Percentiles rank a stretch among this genome's conserved stretches.
Conservation (phyloP, 2,329 filamentous ascomycete genomes). For the Aspergillus sp. region DNA sequence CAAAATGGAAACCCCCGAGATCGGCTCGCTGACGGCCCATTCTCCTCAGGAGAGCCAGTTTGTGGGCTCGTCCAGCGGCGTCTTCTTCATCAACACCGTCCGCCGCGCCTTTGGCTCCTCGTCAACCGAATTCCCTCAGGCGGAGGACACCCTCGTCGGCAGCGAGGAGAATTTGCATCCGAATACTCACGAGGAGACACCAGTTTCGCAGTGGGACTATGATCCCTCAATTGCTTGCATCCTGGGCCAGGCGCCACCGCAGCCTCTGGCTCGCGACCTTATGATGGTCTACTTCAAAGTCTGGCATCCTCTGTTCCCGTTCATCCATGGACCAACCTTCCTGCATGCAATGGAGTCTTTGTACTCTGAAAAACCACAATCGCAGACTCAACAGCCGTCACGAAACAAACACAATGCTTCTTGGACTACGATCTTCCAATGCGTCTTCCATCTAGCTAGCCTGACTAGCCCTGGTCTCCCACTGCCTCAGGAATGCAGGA, state of each 20-base stretch:
- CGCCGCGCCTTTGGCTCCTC: slow-evolving; percentile 47
- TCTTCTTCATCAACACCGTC: slow-evolving; percentile 57
- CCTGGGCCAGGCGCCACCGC: slow-evolving; percentile 28
- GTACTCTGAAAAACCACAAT: slow-evolving; percentile 30
- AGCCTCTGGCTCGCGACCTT: slow-evolving; percentile 40
- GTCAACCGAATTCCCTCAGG: slow-evolving; percentile 26
- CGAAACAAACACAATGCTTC: slow-evolving; percentile 26
- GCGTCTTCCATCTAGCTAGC: slow-evolving; percentile 52
- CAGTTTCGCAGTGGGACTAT: slow-evolving; percentile 27
- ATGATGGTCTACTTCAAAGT: slow-evolving; percentile 52
- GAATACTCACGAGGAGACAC: slow-evolving; percentile 14
- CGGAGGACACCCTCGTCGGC: slow-evolving; percentile 31
- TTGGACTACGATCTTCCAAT: slow-evolving; percentile 47
- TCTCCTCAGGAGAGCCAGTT: slow-evolving; percentile 50
- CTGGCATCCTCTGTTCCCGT: slow-evolving; percentile 56
- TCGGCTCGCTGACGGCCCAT: slow-evolving; percentile 44
- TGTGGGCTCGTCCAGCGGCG: slow-evolving; percentile 53
- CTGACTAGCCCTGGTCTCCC: slow-evolving; percentile 32
- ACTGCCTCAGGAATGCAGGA: slow-evolving; percentile 35
- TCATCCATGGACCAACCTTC: slow-evolving; percentile 52
- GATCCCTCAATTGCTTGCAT: slow-evolving; percentile 24
- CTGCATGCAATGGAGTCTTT: slow-evolving; percentile 46
- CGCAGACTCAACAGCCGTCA: neutral
- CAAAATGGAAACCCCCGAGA: slow-evolving; percentile 35
- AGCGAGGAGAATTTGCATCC: slow-evolving; percentile 22